Conservation (phyloP, 768 basidiomycete genomes). For the Holtermanniella nyarrowii region DNA sequence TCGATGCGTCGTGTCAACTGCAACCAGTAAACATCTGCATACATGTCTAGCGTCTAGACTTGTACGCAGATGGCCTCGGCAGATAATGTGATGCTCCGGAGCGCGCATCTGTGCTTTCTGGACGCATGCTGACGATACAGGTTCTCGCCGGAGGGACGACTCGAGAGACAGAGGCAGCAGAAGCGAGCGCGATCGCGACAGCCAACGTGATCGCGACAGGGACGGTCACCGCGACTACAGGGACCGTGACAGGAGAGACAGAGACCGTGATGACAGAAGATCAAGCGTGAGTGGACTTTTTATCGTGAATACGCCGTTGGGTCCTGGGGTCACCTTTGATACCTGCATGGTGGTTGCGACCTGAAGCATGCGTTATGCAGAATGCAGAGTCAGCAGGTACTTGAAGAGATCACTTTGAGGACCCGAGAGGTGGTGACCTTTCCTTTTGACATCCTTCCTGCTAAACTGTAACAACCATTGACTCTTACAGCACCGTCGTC, state of each 20-base stretch:
- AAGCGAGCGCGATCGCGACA: too few relatives aligned
- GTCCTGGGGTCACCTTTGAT: not conserved
- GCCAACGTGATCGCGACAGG: slow-evolving; percentile 47
- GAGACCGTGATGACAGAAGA: slow-evolving; percentile 48
- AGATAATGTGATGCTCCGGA: too few relatives aligned
- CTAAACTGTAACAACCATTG: not conserved
- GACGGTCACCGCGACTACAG: slow-evolving; percentile 46
- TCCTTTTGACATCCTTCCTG: not conserved
- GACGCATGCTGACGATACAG: slow-evolving; percentile 1
- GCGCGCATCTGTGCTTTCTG: too few relatives aligned
- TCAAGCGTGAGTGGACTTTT: slow-evolving; percentile 52
- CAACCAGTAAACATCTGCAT: too few relatives aligned
- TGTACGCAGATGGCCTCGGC: too few relatives aligned
- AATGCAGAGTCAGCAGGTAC: slow-evolving; percentile 38
- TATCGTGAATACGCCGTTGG: too few relatives aligned
- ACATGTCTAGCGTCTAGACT: too few relatives aligned
- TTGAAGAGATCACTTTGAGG: not conserved
- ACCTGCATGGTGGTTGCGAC: slow-evolving; percentile 3
- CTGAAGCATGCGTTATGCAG: slow-evolving; percentile 39
- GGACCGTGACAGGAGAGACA: slow-evolving; percentile 42
- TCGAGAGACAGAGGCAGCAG: slow-evolving; percentile 39
- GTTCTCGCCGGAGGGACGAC: slow-evolving; percentile 4
- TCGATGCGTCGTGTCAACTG: too few relatives aligned
- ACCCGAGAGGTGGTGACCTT: slow-evolving; percentile 1
- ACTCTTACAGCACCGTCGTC: slow-evolving; percentile 48